Evolutionary conservation across 1,139 yeast genomes (phyloP).

Genomic region (Pichia sp.): DNA sequence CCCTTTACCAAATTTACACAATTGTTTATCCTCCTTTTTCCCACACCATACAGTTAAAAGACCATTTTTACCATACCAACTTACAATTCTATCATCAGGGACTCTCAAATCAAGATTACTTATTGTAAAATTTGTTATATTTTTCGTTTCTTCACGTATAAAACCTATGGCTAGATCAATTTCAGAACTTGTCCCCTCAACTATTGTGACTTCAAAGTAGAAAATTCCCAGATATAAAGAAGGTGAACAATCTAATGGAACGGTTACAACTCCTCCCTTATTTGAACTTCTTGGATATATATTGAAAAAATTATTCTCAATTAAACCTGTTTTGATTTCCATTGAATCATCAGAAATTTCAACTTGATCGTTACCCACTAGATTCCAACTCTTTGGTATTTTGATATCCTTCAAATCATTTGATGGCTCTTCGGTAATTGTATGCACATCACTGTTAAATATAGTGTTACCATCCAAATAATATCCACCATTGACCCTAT

Average conservation of each 20-base stretch:
- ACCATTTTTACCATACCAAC: slow-evolving; percentile 55
- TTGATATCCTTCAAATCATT: not conserved
- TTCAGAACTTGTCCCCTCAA: slow-evolving; percentile 32
- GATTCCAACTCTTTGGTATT: not conserved
- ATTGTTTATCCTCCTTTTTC: slow-evolving; percentile 33
- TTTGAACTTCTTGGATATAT: slow-evolving; percentile 9
- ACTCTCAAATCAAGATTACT: slow-evolving; percentile 33
- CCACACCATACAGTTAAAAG: slow-evolving; percentile 34
- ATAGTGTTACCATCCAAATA: slow-evolving; percentile 5
- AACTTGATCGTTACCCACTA: not conserved
- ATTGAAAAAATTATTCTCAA: slow-evolving; percentile 10
- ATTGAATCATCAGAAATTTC: not conserved
- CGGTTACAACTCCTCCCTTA: slow-evolving; percentile 7
- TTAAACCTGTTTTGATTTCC: slow-evolving; percentile 1
- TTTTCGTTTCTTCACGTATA: slow-evolving; percentile 23
- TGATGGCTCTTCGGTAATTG: not conserved
- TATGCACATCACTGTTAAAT: not conserved
- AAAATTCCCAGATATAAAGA: slow-evolving; percentile 36
- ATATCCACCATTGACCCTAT: slow-evolving; percentile 5
- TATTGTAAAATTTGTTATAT: slow-evolving; percentile 11
- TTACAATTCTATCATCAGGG: slow-evolving; percentile 43
- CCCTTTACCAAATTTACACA: slow-evolving; percentile 42
- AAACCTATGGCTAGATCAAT: slow-evolving; percentile 39
- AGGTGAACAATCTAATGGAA: slow-evolving; percentile 4
- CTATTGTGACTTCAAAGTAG: slow-evolving; percentile 48